Evolutionary conservation across 805 yeast genomes (phyloP), one percentile per base, ranked within the genome.

Genomic region (Wickerhamiella shivajii): DNA sequence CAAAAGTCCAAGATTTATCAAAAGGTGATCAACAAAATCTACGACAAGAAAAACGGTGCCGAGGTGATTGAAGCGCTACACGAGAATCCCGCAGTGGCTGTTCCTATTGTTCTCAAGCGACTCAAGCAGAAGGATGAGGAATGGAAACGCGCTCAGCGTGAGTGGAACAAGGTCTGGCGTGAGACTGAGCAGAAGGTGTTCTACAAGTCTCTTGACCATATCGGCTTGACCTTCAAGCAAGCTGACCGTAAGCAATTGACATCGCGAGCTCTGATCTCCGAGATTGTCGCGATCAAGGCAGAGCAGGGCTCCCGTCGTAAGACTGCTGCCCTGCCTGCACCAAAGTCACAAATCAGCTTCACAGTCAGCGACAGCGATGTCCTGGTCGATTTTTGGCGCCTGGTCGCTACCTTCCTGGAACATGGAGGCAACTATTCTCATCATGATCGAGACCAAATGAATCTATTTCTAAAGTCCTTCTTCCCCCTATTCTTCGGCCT

Each of bases 81-180:
- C 52, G 94, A 85, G 47, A 78, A 79, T 48, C 99, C 99, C 2
- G 84, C 90, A 2, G 73, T 85, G 34, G 92, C 98, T 0, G 90
- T 90, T 22, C 97, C 98, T 1, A 74, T 90, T 38, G 92, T 90
- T 10, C 63, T 90, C 55, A 80, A 77, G 46, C 72, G 99, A 50
- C 68, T 90, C 52, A 90, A 90, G 57, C 97, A 90, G 57, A 90
- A 90, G 57, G 97, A 90, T 53, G 97, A 90, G 57, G 98, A 90
- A 57, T 90, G 99, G 99, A 79, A 83, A 56, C 71, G 95, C 41
- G 85, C 95, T 2, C 98, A 87, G 49, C 72, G 97, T 47, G 97
- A 90, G 54, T 90, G 98, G 97, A 87, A 87, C 58, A 87, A 87
- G 53, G 93, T 84, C 10, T 90, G 99, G 99, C 74, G 99, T 51